These are phyloP conservation scores for Hansenula sp. DNA, from an alignment of 1,139 yeast species.

Conservation along the genomic window DNA sequence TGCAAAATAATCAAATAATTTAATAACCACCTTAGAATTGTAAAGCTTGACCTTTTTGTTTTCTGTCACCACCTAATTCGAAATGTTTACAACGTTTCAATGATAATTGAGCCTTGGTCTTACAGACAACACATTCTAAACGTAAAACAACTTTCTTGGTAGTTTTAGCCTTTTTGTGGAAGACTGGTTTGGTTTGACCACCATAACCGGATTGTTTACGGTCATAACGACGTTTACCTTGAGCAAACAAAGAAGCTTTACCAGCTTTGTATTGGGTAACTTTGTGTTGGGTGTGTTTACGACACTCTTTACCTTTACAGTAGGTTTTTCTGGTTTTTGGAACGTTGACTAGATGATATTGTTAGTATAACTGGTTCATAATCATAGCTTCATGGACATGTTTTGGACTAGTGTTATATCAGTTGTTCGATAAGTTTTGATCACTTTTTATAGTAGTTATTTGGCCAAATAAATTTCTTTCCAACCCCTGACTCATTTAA, in stretches of 20 bases:
- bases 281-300: conserved; percentile 99
- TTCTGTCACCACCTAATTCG: conserved; percentile 99
- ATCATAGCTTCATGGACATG: not conserved
- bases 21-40: conserved; percentile 60
- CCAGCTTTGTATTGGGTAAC: conserved; percentile 99
- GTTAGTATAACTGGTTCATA: conserved; percentile 18
- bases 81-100: conserved; percentile 99
- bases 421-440: no score
- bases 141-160: conserved; percentile 99
- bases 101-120: conserved; percentile 97
- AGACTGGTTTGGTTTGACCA: conserved; percentile 99
- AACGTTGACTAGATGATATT: conserved; percentile 79
- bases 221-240: conserved; percentile 99
- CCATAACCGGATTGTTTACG: conserved; percentile 99
- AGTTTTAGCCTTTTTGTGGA: conserved; percentile 99
- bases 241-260: conserved; percentile 98
- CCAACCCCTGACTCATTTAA: no score
- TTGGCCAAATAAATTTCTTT: no score
- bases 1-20: conserved; percentile 13
- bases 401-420: not conserved
- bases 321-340: conserved; percentile 99
- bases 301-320: conserved; percentile 99
- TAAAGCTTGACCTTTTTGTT: conserved; percentile 99
- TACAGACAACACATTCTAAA: conserved; percentile 98
- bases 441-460: no score